Evolutionary conservation across 208 protist species (phyloP), one percentile per base, ranked within the genome.

Genomic region (Trypanosoma avium): DNA sequence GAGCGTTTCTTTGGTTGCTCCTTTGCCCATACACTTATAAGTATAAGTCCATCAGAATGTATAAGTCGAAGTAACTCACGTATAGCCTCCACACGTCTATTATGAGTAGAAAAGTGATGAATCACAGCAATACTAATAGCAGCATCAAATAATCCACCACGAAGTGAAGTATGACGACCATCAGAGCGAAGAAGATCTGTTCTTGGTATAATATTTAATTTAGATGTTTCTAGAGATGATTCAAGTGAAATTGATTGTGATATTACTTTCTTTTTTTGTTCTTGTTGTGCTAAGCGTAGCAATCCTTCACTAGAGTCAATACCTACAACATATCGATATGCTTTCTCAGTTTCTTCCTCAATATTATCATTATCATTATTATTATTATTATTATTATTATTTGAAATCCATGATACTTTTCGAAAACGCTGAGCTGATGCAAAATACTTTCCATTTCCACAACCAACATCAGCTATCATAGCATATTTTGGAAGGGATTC

Each of bases 381-480:
- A 38, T 38, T 38, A 38, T 38, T 38, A 38, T 38, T 38, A 38
- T 38, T 38, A 38, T 38, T 38, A 38, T 38, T 38, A 38, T 38
- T 38, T 13, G 5, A 13, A 38, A 30, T 17, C 4, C 2, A 1
- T n/a, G 54, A 4, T 15, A 22, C 45, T 29, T 10, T 49, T 17
- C 58, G 10, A 40, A 64, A 57, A 33, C 55, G 48, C 45, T 80
- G 78, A 1, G 69, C 68, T 61, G 60, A 73, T 7, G 40, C 52
- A 65, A 97, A 87, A 70, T 93, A 93, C 70, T 95, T 97, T 7
- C 92, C 92, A 61, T 97, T 97, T 22, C 92, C 92, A 58, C 88
- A 94, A 29, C 92, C 92, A 15, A 93, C 73, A 64, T 97, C 92
- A 0, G 77, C 84, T 9, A 94, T 63, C n/a, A 90, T 9, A 17